Evolutionary conservation across 352 stramenopile species (phyloP), one percentile per base, ranked within the genome.

Genomic region (Pythium insidiosum): DNA sequence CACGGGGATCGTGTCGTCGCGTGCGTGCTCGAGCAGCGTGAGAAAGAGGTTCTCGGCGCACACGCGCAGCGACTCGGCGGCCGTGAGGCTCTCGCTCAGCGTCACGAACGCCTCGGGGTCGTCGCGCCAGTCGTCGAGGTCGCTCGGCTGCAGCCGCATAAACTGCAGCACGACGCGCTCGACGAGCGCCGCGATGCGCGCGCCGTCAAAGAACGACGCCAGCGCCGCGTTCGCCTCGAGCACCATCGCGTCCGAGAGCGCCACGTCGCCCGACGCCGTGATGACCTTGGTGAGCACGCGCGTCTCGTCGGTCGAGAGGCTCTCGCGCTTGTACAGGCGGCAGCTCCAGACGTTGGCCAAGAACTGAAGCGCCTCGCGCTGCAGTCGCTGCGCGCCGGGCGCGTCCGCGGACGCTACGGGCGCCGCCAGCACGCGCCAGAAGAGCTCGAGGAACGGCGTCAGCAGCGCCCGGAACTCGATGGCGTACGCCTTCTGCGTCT

Each of bases 391-490:
- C n/a, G 19, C 26, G 6, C 12, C 13, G 12, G 21, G 6, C 37
- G 22, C 21, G 15, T 3, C 24, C 23, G 13, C 11, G 4, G 33
- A 15, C 22, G 36, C 44, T 29, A 53, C 46, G 18, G 66, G 71
- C 2, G 55, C 43, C 7, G 56, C 55, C 21, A 84, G 45, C 0
- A 81, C 47, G 28, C 70, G 69, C 74, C 74, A 89, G 33, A 87
- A 92, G 10, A 88, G 50, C 19, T 47, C 47, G 15, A 88, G 51
- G 47, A 82, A 89, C 46, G 70, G 66, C 41, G 69, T 26, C 37
- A 94, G 39, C 44, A 88, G 89, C 19, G 78, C 65, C 18, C 81
- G 78, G 45, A 91, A 94, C 62, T 91, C 81, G 48, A 94, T 78
- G 30, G 81, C 62, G 56, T 94, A 88, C 47, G 73, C 62, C 31